Evolutionary conservation across 208 protist species (phyloP).

Genomic region (Willaertia magna): DNA sequence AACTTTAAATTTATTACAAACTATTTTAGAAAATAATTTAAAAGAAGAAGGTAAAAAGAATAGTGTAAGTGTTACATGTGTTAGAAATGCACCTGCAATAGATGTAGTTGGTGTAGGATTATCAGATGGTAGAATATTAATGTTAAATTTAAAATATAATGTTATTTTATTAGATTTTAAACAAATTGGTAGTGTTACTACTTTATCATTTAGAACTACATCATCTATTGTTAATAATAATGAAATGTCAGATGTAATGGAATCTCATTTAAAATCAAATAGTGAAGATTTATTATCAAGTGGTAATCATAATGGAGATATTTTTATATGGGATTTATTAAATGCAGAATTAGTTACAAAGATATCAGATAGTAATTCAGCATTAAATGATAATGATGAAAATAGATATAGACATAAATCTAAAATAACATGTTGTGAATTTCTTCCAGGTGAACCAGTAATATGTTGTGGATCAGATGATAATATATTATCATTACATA

Average conservation of each 20-base stretch:
- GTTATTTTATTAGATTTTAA: not conserved
- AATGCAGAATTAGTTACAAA: not conserved
- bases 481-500: not conserved
- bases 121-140: not conserved
- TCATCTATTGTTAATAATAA: not conserved
- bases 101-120: not conserved
- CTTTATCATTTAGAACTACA: not conserved
- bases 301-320: not conserved
- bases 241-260: not conserved
- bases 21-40: not conserved
- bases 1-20: not conserved
- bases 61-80: not conserved
- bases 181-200: not conserved
- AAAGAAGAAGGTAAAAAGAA: not conserved
- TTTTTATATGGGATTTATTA: not conserved
- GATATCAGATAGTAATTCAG: not conserved
- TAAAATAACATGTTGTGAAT: not conserved
- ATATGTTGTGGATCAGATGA: not conserved
- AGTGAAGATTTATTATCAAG: not conserved
- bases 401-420: not conserved
- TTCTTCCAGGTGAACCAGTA: not conserved
- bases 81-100: not conserved
- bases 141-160: not conserved
- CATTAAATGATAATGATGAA: not conserved
- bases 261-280: not conserved